Percentiles rank a stretch among this genome's conserved stretches.
Evolutionary conservation across 148 eudicot species (phyloP).

Genomic region (Cornus controversa): DNA sequence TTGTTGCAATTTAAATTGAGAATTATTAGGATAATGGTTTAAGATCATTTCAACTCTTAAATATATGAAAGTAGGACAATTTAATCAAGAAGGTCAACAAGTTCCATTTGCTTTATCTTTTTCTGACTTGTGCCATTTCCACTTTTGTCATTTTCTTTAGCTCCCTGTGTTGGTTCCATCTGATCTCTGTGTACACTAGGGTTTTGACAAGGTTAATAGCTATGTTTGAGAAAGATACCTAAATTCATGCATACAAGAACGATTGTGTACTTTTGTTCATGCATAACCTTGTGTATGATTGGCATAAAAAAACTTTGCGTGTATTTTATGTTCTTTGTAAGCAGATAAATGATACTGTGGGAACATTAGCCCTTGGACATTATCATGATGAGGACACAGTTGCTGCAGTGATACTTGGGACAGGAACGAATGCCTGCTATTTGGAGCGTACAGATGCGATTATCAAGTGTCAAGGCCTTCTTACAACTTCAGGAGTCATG

Average conservation of each 20-base stretch:
- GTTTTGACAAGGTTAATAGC: neutral
- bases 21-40: no score
- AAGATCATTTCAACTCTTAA: no score
- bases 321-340: slow-evolving; percentile 4
- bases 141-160: no score
- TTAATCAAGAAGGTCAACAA: no score
- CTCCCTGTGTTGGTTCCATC: no score
- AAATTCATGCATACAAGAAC: neutral
- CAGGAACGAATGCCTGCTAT: slow-evolving; percentile 96
- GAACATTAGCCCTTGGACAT: slow-evolving; percentile 90
- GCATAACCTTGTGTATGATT: neutral
- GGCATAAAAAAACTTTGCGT: neutral
- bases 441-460: slow-evolving; percentile 89
- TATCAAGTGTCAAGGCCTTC: slow-evolving; percentile 88
- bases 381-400: slow-evolving; percentile 93
- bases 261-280: neutral
- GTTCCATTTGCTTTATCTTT: no score
- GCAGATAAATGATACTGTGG: slow-evolving; percentile 89
- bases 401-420: slow-evolving; percentile 84
- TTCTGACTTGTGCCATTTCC: no score
- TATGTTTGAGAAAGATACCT: neutral
- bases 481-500: slow-evolving; percentile 80
- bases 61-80: no score
- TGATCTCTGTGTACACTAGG: neutral
- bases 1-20: no score